Evolutionary conservation across 345 rosid species (phyloP), one percentile per base, ranked within the genome.

Genomic region (Arabidopsis thaliana): DNA sequence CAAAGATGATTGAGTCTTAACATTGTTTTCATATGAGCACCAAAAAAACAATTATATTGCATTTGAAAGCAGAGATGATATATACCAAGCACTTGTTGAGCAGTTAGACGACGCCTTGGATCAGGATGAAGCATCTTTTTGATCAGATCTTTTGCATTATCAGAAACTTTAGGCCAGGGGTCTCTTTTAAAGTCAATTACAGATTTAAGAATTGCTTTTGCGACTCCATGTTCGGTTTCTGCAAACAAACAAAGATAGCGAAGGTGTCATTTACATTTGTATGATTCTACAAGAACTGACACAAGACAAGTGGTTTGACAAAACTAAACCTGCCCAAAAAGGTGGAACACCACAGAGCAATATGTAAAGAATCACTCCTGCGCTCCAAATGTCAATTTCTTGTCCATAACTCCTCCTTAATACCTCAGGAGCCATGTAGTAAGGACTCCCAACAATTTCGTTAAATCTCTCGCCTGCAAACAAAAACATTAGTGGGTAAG

Each of bases 171-270:
- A 28, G 98, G 96, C 97, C 97, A 93, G n/a, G 98, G 98, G 58
- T 93, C 98, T 84, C 94, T 89, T 81, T 78, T 91, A 78, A 91
- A 93, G 72, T 91, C 88, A 25, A 91, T 63, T 7, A 81, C 85
- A 30, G 96, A 88, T 69, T 84, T 75, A 71, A 93, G 85, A 77
- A 93, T 93, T 42, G 92, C 98, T 79, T 89, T 91, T 7, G 96
- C 97, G 16, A 93, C 96, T 71, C 98, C 97, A 80, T 93, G 98
- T 67, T 93, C 98, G 16, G 97, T 91, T 83, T 93, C 98, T 93
- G 83, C 75, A 79, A 6, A 69, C 14, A 73, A 38, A 44, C 58
- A 41, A 41, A 50, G 28, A 30, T 56, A 33, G 40, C 60, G 44
- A 32, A 51, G 4, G 7, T 3, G 10, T 69, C 59, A 44, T n/a